Percentiles rank a stretch among this genome's conserved stretches.
These are phyloP conservation scores for Cryphonectria carpinicola DNA, from an alignment of 2,329 filamentous ascomycete genomes.

Conservation along the genomic window DNA sequence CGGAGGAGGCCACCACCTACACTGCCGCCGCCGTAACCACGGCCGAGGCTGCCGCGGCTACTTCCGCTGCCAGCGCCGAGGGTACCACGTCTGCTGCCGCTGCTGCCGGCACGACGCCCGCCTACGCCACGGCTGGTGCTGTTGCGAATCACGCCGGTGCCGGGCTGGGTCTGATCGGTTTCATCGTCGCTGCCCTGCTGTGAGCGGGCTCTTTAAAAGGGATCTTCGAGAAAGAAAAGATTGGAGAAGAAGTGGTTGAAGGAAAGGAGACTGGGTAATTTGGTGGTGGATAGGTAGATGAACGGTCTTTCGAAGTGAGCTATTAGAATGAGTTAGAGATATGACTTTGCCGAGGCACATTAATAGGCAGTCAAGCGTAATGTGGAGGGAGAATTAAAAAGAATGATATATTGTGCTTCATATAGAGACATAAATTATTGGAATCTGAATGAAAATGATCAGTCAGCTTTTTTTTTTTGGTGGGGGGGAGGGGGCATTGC, in stretches of 20 bases:
- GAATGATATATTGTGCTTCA: not conserved
- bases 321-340: not conserved
- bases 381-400: conserved; percentile 3
- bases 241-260: too few relatives aligned
- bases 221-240: not conserved
- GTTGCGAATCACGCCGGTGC: conserved; percentile 38
- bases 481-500: too few relatives aligned
- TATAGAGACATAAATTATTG: not conserved
- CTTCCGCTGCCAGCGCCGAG: not conserved
- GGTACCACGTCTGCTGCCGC: conserved; percentile 11
- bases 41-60: not conserved
- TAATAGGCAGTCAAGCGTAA: not conserved
- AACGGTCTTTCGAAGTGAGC: not conserved
- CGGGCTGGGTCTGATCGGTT: conserved; percentile 43
- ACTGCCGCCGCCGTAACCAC: not conserved
- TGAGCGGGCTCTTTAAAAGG: conserved; percentile 37
- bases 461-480: too few relatives aligned
- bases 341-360: not conserved
- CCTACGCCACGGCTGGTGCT: conserved; percentile 33
- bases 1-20: not conserved
- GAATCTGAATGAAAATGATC: not conserved
- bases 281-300: not conserved
- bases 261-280: too few relatives aligned
- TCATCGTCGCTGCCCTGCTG: conserved; percentile 47
- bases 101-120: not conserved